Evolutionary conservation across 1,284 basidiomycete genomes (phyloP).

Genomic region (Leccinum fallax): DNA sequence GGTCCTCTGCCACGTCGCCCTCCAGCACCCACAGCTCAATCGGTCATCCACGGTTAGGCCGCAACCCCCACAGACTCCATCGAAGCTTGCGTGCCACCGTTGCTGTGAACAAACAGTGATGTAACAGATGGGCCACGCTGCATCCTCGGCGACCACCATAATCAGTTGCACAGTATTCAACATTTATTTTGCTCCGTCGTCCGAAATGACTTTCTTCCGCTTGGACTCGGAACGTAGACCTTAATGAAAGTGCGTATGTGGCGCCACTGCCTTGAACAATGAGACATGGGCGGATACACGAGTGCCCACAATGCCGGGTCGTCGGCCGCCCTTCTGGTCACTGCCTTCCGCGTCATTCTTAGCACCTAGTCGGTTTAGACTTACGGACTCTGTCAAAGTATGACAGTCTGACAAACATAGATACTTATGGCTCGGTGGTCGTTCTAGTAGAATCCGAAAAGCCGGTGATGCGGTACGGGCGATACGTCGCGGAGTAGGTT

Average conservation of each 20-base stretch:
- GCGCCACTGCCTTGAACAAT: not conserved
- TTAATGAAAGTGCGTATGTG: not conserved
- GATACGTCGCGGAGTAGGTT: slow-evolving; percentile 14
- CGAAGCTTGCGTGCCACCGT: not conserved
- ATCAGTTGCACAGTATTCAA: not conserved
- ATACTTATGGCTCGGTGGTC: not conserved
- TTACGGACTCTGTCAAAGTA: not conserved
- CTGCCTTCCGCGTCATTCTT: not conserved
- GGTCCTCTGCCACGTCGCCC: not conserved
- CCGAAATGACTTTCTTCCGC: not conserved
- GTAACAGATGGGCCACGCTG: not conserved
- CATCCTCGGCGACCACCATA: not conserved
- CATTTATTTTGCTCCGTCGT: not conserved
- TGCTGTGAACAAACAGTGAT: not conserved
- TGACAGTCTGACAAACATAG: not conserved
- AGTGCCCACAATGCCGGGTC: not conserved
- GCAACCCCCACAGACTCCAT: not conserved
- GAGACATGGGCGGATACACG: not conserved
- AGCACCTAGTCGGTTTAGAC: not conserved
- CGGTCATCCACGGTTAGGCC: not conserved
- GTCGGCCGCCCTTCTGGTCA: not conserved
- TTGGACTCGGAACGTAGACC: not conserved
- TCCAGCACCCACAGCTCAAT: not conserved
- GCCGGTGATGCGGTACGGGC: not conserved
- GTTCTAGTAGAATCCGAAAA: not conserved